phyloP scores from a whole-genome alignment of 2,329 filamentous ascomycete species.

The Aspergillus sp. region DNA sequence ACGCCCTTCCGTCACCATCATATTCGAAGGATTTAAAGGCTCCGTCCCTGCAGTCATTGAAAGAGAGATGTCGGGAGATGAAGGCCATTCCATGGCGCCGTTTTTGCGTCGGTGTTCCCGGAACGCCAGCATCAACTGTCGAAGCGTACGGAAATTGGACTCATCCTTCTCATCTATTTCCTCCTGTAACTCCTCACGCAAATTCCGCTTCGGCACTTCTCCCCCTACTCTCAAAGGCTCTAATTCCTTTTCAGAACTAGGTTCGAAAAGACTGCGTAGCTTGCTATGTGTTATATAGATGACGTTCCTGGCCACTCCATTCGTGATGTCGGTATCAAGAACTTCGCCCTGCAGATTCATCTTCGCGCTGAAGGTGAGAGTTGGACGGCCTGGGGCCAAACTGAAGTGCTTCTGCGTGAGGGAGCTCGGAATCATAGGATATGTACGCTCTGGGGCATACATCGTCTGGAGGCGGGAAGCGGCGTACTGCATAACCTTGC shows the following conservation, averaged over 20 bases:
- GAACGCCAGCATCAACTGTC: constrained; percentile 43
- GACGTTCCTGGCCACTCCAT: constrained; percentile 58
- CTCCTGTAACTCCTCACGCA: constrained; percentile 27
- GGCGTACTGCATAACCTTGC: constrained; percentile 57
- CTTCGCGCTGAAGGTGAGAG: constrained; percentile 62
- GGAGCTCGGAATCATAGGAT: constrained; percentile 58
- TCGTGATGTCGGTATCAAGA: constrained; percentile 55
- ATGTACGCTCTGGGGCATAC: constrained; percentile 56
- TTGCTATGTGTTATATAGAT: constrained; percentile 52
- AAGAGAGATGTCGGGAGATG: constrained; percentile 20
- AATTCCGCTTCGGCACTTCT: constrained; percentile 21
- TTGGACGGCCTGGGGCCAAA: constrained; percentile 55
- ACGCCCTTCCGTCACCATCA: constrained; percentile 32
- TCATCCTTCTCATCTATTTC: constrained; percentile 37
- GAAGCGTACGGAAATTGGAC: constrained; percentile 36
- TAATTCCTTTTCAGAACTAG: constrained; percentile 17
- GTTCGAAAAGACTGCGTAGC: constrained; percentile 42
- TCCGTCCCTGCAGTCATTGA: constrained; percentile 29
- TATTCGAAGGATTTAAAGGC: constrained; percentile 29
- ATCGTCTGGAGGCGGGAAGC: constrained; percentile 56
- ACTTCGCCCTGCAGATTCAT: constrained; percentile 55
- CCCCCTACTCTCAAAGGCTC: constrained; percentile 36
- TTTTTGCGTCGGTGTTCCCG: constrained; percentile 38
- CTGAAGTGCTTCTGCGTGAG: constrained; percentile 56
- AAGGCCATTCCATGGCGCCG: constrained; percentile 41